Conservation (phyloP, 1,139 yeast genomes). For the Suhomyces atakaporum region DNA sequence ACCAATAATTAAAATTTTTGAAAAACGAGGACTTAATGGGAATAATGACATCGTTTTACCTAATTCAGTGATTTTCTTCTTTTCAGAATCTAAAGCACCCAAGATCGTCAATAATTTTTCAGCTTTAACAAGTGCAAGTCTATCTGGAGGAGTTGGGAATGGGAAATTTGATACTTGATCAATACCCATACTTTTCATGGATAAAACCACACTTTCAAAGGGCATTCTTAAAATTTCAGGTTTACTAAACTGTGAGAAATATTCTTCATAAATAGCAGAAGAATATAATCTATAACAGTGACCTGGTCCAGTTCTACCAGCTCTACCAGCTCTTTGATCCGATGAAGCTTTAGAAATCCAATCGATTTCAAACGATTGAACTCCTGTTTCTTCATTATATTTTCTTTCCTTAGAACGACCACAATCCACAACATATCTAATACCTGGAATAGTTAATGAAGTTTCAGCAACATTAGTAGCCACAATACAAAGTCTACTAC, state of each 20-base stretch:
- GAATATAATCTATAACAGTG: constrained; percentile 92
- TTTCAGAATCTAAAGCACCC: constrained; percentile 70
- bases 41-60: constrained; percentile 87
- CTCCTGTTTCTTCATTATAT: constrained; percentile 81
- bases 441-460: constrained; percentile 93
- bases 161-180: constrained; percentile 90
- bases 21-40: constrained; percentile 91
- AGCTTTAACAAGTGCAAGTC: constrained; percentile 60
- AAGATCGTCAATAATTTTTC: constrained; percentile 66
- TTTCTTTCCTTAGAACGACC: constrained; percentile 92
- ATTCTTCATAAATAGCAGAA: constrained; percentile 91
- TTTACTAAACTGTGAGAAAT: constrained; percentile 74
- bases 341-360: constrained; percentile 98
- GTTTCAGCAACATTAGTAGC: constrained; percentile 99
- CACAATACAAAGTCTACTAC: constrained; percentile 84
- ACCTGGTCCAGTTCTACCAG: constrained; percentile 99
- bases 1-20: constrained; percentile 86
- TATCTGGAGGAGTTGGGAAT: constrained; percentile 92
- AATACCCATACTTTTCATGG: constrained; percentile 97
- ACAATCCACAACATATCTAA: constrained; percentile 91
- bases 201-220: constrained; percentile 87
- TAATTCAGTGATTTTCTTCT: constrained; percentile 61
- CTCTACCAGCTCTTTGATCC: constrained; percentile 95
- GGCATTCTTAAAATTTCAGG: constrained; percentile 97
- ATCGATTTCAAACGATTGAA: constrained; percentile 86